A percentile compares a stretch with the other conserved stretches of the same genome.
phyloP scores from a whole-genome alignment of 768 basidiomycete genomes.

The Ramaria rubella region DNA sequence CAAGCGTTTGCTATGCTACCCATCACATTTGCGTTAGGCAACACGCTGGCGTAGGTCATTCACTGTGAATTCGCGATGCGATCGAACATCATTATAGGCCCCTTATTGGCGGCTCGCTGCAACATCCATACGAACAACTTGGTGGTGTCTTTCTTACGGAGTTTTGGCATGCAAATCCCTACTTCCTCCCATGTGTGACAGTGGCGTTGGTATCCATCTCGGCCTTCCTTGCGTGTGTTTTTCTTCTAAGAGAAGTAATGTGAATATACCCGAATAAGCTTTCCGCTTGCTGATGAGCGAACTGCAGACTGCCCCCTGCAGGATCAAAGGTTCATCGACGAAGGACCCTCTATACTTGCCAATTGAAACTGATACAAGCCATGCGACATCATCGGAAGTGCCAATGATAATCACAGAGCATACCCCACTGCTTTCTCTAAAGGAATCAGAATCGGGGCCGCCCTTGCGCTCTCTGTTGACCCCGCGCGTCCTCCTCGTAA shows the following conservation, averaged over 20 bases:
- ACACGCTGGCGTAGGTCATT: slow-evolving; percentile 43
- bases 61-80: slow-evolving; percentile 28
- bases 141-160: slow-evolving; percentile 50
- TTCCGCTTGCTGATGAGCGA: not conserved
- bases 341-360: no score
- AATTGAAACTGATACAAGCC: no score
- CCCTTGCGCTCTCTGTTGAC: slow-evolving; percentile 46
- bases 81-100: slow-evolving; percentile 42
- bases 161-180: slow-evolving; percentile 65
- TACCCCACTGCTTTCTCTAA: slow-evolving; percentile 1
- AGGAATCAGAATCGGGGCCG: slow-evolving; percentile 25
- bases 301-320: not conserved
- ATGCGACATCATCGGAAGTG: no score
- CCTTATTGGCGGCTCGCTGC: slow-evolving; percentile 58
- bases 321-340: slow-evolving; percentile 6
- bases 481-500: slow-evolving; percentile 51
- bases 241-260: slow-evolving; percentile 54
- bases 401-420: no score
- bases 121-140: slow-evolving; percentile 61
- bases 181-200: slow-evolving; percentile 62
- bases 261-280: not conserved
- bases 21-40: slow-evolving; percentile 39
- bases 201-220: slow-evolving; percentile 31
- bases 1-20: slow-evolving; percentile 67
- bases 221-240: slow-evolving; percentile 34